Percentiles rank a stretch among this genome's conserved stretches.
These are phyloP conservation scores for Cystobasidium tubakii DNA, from an alignment of 768 basidiomycete species.

Conservation along the genomic window DNA sequence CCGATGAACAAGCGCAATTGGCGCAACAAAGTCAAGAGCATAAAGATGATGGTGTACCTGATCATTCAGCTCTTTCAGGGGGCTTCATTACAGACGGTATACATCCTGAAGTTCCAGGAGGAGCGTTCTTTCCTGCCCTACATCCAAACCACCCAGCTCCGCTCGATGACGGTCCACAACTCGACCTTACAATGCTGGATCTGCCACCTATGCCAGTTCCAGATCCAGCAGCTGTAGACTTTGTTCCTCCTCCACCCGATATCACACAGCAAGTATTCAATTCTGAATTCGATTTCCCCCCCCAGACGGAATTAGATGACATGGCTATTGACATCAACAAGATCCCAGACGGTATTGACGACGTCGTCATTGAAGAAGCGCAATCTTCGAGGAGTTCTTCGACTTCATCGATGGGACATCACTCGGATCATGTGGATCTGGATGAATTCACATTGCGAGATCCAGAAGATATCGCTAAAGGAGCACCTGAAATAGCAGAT, in stretches of 20 bases:
- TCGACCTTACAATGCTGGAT: slow-evolving; percentile 19
- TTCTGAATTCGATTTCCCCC: neutral
- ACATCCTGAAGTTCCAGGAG: slow-evolving; percentile 12
- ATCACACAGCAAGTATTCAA: neutral
- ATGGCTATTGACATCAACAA: neutral
- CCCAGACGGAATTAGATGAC: slow-evolving; percentile 2
- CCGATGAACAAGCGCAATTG: neutral
- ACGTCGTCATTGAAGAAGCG: neutral
- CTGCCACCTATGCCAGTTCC: slow-evolving; percentile 34
- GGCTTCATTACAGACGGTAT: slow-evolving; percentile 19
- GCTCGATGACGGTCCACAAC: slow-evolving; percentile 1
- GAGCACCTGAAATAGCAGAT: slow-evolving; percentile 21
- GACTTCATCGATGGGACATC: neutral
- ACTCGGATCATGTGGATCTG: neutral
- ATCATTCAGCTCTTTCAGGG: neutral
- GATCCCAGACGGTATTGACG: neutral
- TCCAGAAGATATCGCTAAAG: slow-evolving; percentile 30
- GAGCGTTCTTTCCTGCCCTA: slow-evolving; percentile 17
- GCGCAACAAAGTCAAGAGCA: neutral
- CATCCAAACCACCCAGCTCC: neutral
- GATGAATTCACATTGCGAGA: slow-evolving; percentile 22
- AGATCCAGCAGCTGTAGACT: slow-evolving; percentile 1
- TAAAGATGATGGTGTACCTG: neutral
- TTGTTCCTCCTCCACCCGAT: neutral
- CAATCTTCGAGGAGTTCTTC: slow-evolving; percentile 1